Conservation (phyloP, 2,329 filamentous ascomycete genomes). For the Chrysoporthe puriensis region DNA sequence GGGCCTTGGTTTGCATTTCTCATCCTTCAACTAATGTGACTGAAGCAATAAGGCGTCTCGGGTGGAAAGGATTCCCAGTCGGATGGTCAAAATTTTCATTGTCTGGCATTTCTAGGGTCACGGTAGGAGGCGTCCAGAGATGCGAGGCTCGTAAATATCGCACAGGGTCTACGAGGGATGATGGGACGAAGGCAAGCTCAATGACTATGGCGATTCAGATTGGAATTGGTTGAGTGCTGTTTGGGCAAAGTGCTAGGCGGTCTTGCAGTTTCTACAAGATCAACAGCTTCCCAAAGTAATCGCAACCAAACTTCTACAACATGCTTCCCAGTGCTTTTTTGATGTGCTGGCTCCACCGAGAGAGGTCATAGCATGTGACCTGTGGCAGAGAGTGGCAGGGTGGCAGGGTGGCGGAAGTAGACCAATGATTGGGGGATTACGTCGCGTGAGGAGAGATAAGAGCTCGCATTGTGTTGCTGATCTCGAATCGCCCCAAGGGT, state of each 20-base stretch:
- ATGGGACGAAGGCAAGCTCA: not conserved
- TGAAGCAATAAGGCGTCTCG: conserved; percentile 5
- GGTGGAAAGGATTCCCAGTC: not conserved
- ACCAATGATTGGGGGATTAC: not conserved
- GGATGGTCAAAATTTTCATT: not conserved
- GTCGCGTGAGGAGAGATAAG: conserved; percentile 2
- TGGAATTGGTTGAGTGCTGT: not conserved
- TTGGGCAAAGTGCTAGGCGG: not conserved
- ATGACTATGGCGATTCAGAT: not conserved
- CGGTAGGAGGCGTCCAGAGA: conserved; percentile 8
- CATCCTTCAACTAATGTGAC: not conserved
- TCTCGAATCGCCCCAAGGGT: not conserved
- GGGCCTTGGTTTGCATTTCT: too few relatives aligned
- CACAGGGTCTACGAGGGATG: not conserved
- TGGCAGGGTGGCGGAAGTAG: not conserved
- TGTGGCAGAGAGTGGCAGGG: not conserved
- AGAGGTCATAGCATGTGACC: not conserved
- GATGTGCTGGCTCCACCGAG: not conserved
- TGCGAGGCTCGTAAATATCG: not conserved
- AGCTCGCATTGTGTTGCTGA: not conserved
- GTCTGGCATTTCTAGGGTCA: not conserved
- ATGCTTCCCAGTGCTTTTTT: not conserved
- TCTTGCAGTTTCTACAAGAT: not conserved
- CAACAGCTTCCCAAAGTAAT: not conserved
- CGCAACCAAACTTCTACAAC: not conserved